Evolutionary conservation across 2,329 filamentous ascomycete species (phyloP), one percentile per base, ranked within the genome.

Genomic region (Alternaria gaisen): DNA sequence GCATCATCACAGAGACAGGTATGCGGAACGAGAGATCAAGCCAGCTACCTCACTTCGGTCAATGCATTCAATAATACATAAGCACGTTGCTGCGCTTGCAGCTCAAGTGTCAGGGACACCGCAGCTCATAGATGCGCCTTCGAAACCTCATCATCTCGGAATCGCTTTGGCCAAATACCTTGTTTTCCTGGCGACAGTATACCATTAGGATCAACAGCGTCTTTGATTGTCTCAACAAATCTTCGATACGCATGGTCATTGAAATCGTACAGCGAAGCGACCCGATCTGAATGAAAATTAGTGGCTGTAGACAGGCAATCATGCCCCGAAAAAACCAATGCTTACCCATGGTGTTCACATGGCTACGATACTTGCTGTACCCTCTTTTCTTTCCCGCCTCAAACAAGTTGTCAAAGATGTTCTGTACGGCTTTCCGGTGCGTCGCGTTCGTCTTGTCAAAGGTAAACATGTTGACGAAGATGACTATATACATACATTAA

Each of bases 381-480:
- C 74, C 74, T 22, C 71, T 63, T 63, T 72, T 71, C 67, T 61
- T 70, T 0, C 72, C 73, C 34, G 63, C 72, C 26, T 69, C 66
- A 22, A 75, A 76, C 40, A 76, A 48, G 22, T 65, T 66, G 9
- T 66, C 58, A 52, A 76, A 76, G 28, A 75, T 74, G 3, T 48
- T 61, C 36, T 73, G 54, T 34, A 83, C 77, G 14, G 76, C 72
- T 36, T 68, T 61, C 11, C 79, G 75, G 60, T 83, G 79, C 56
- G 70, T 71, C 4, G 70, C 61, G 50, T 80, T 79, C 3, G 77
- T 80, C 69, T 83, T 82, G 64, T 84, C 82, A 58, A 82, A 83
- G 5, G 77, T 79, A 58, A 83, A 80, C 81, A 83, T 83, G 60
- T 82, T 82, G 61, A 83, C 80, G 43, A 83, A 79, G 34, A 83